phyloP scores from a whole-genome alignment of 176 grass and related monocot species.

The Zea luxurians region DNA sequence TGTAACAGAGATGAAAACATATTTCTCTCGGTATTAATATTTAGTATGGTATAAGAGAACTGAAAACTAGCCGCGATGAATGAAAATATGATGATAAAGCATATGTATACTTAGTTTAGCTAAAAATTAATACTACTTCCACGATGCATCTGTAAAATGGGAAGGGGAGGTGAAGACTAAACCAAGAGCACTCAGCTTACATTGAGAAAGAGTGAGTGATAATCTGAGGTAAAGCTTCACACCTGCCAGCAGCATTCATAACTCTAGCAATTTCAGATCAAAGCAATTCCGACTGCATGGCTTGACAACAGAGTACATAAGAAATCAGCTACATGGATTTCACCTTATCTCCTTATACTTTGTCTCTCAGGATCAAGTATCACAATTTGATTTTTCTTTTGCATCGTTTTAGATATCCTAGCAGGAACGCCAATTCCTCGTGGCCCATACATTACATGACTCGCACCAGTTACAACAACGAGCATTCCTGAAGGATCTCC shows the following conservation, averaged over 20 bases:
- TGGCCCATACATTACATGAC: slow-evolving; percentile 90
- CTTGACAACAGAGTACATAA: slow-evolving; percentile 95
- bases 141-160: too few species aligned
- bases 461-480: slow-evolving; percentile 84
- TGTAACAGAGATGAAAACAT: too few species aligned
- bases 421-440: slow-evolving; percentile 88
- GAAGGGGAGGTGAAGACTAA: too few species aligned
- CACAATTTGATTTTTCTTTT: slow-evolving; percentile 95
- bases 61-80: too few species aligned
- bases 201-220: slow-evolving; percentile 11
- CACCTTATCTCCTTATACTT: slow-evolving; percentile 88
- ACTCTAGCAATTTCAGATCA: slow-evolving; percentile 94
- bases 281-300: slow-evolving; percentile 97
- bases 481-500: slow-evolving; percentile 78
- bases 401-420: slow-evolving; percentile 89
- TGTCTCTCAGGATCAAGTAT: slow-evolving; percentile 97
- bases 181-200: background rate
- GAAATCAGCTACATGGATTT: slow-evolving; percentile 89
- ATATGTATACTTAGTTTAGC: too few species aligned
- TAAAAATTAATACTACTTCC: too few species aligned
- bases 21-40: too few species aligned
- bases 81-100: too few species aligned
- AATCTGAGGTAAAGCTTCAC: slow-evolving; percentile 94
- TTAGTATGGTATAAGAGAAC: too few species aligned
- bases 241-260: slow-evolving; percentile 92